A percentile compares a stretch with the other conserved stretches of the same genome.
Evolutionary conservation across 768 basidiomycete species (phyloP).

Genomic region (Suillus subaureus): DNA sequence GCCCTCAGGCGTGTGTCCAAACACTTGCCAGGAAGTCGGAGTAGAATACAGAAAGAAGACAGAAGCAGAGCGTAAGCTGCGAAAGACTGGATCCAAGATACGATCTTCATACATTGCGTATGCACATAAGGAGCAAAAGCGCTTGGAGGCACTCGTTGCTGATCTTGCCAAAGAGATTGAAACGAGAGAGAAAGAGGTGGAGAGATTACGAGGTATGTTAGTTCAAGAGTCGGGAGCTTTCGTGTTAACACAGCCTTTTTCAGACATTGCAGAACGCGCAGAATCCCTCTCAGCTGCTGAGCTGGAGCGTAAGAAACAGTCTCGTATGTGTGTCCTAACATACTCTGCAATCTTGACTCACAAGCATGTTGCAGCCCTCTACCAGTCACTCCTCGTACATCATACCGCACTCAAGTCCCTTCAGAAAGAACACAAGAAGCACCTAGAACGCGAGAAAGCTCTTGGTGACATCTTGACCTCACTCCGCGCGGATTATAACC

Average conservation of each 20-base stretch:
- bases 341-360: conserved; percentile 6
- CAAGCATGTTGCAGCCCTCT: conserved; percentile 62
- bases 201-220: conserved; percentile 64
- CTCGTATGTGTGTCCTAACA: conserved; percentile 56
- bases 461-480: conserved; percentile 83
- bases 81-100: conserved; percentile 89
- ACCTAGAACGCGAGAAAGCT: conserved; percentile 72
- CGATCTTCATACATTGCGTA: conserved; percentile 85
- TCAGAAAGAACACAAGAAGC: conserved; percentile 67
- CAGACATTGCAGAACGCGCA: conserved; percentile 77
- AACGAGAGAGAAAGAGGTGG: conserved; percentile 69
- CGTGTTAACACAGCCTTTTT: not conserved
- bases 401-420: conserved; percentile 77
- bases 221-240: not conserved
- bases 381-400: conserved; percentile 71
- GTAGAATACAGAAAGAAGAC: conserved; percentile 63
- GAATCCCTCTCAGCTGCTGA: conserved; percentile 80
- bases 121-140: conserved; percentile 87
- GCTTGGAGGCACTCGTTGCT: conserved; percentile 68
- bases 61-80: conserved; percentile 76
- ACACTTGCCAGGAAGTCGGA: conserved; percentile 78
- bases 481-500: conserved; percentile 88
- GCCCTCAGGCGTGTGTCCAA: conserved; percentile 72
- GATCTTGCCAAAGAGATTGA: conserved; percentile 59
- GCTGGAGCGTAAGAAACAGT: conserved; percentile 82